Evolutionary conservation across 2,329 filamentous ascomycete genomes (phyloP), one percentile per base, ranked within the genome.

Genomic region (Zymoseptoria ardabiliae): DNA sequence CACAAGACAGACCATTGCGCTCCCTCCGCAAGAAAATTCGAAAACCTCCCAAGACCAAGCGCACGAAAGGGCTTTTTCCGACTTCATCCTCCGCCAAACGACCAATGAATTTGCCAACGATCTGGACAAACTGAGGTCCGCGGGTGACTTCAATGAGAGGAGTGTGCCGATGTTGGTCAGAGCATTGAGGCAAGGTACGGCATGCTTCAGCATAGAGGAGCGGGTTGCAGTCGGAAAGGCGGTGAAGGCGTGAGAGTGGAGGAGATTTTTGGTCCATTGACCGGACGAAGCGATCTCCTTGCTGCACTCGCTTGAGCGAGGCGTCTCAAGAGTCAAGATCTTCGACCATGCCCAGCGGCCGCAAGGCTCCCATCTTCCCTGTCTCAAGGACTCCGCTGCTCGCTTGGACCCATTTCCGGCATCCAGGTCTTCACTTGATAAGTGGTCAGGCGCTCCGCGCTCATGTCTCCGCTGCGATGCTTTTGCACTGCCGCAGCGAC

Each of bases 101-200:
- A 89, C 88, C 0, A 77, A 79, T 55, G 88, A 91, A 71, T 85
- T 92, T 58, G 84, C 85, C 11, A 86, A 90, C 65, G 89, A 91
- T 70, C 79, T 92, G 45, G 85, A 90, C 75, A 84, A 85, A 72
- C 78, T 91, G 62, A 83, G 88, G 64, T 71, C 72, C 48, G 86
- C 88, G 9, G 82, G 85, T 66, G 89, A 91, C 73, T 92, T 91
- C 75, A 85, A 84, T 69, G 84, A 85, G 55, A 82, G 82, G 3
- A 79, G 76, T 63, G 64, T 90, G 28, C 78, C 80, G 4, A 81
- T 90, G 69, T 79, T 91, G 50, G 80, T 91, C 35, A 78, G 82
- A 67, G 86, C 87, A 3, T 72, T 91, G 65, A 82, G 84, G 74
- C 87, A 91, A 69, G 88, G 88, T 0, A 81, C 82, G 3, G 76